A percentile compares a stretch with the other conserved stretches of the same genome.
phyloP scores from a whole-genome alignment of 768 basidiomycete genomes.

The Exidia glandulosa region DNA sequence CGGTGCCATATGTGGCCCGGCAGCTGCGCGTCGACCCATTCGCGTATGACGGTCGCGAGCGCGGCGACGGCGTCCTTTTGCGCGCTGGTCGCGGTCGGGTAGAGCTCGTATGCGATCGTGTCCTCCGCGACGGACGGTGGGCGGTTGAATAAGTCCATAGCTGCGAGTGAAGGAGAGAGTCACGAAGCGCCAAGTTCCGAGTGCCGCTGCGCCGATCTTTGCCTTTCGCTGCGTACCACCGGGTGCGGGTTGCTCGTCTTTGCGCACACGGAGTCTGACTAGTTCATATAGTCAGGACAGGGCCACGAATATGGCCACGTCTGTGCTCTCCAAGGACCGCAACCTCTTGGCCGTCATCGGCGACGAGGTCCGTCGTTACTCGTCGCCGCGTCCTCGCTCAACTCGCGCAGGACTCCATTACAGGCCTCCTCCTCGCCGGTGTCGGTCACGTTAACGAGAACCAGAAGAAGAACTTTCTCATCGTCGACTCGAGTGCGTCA shows the following conservation, averaged over 20 bases:
- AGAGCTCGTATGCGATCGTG: slow-evolving; percentile 65
- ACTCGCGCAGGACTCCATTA: slow-evolving; percentile 76
- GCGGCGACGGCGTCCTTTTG: slow-evolving; percentile 45
- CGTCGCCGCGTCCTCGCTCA: neutral
- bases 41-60: slow-evolving; percentile 56
- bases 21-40: slow-evolving; percentile 43
- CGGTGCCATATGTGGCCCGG: slow-evolving; percentile 64
- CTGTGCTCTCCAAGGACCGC: slow-evolving; percentile 31
- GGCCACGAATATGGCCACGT: neutral
- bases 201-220: no score
- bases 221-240: no score
- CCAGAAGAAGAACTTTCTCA: slow-evolving; percentile 95
- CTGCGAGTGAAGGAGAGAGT: no score
- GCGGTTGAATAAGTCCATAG: slow-evolving; percentile 62
- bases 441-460: slow-evolving; percentile 84
- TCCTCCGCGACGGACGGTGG: slow-evolving; percentile 78
- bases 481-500: slow-evolving; percentile 84
- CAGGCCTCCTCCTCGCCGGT: slow-evolving; percentile 89
- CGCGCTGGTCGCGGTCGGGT: slow-evolving; percentile 41
- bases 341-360: slow-evolving; percentile 91
- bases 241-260: no score
- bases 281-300: no score
- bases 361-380: slow-evolving; percentile 66
- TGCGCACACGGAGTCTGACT: no score
- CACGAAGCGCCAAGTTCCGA: neutral